Evolutionary conservation across 306 rosid species (phyloP), one percentile per base, ranked within the genome.

Genomic region (Begonia loranthoides): DNA sequence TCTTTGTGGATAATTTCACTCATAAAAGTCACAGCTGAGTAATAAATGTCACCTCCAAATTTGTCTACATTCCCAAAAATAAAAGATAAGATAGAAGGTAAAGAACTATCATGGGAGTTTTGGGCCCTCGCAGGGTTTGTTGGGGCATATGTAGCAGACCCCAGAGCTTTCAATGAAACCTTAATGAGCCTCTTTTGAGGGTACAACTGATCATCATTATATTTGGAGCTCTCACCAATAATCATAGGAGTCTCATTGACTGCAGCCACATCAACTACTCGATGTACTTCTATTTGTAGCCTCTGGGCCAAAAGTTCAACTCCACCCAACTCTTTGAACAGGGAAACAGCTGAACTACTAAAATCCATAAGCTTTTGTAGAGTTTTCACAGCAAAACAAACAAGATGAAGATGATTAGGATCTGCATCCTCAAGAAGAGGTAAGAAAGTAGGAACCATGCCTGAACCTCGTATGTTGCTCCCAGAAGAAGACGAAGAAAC

Each of bases 391-490:
- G 97, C 94, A 72, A 77, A 82, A 66, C 95, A 82, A 62, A 89
- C 97, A 53, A 85, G 83, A 74, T 89, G 90, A 73, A 89, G 68
- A 52, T 89, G 97, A 55, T 61, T 68, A 62, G 76, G 83, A 69
- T 89, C 97, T 69, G 81, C 74, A 79, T 89, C 97, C 73, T 85
- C 97, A 79, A 89, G 66, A 52, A 89, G 81, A 47, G 97, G 95
- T 66, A 89, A 79, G 75, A 89, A 89, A 54, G 95, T 89, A 24
- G 97, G 95, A 74, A 89, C 97, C 97, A 89, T 89, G 71, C 97
- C 95, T 54, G 95, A 89, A 56, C 90, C 95, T 72, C 97, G 76
- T 15, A 85, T 69, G 51, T 80, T 85, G 66, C 79, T 89, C 72
- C 97, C 97, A 5, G 97, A 75, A 62, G 90, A 69, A 13, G 97